Percentiles rank a stretch among this genome's conserved stretches.
These are phyloP conservation scores for Scheffersomyces amazonensis DNA, from an alignment of 805 yeast species.

Conservation along the genomic window DNA sequence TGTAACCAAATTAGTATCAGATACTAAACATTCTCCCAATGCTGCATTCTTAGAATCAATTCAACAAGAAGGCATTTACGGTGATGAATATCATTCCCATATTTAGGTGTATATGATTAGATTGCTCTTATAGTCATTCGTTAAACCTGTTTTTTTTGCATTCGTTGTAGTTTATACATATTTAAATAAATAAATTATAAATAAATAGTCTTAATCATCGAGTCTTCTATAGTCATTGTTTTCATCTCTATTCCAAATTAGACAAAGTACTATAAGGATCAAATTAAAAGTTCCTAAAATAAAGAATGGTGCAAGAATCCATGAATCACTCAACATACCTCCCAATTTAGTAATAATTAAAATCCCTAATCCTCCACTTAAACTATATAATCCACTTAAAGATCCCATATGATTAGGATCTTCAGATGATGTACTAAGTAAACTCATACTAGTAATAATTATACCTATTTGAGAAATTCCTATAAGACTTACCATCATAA, in stretches of 20 bases:
- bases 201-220: too few relatives aligned
- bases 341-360: slow-evolving; percentile 58
- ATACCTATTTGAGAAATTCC: slow-evolving; percentile 65
- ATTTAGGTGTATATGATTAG: too few relatives aligned
- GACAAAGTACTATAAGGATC: slow-evolving; percentile 1
- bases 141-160: too few relatives aligned
- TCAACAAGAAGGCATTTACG: background rate
- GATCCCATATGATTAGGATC: slow-evolving; percentile 50
- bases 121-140: too few relatives aligned
- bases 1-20: slow-evolving; percentile 49
- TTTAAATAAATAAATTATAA: too few relatives aligned
- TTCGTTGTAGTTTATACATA: too few relatives aligned
- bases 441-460: slow-evolving; percentile 61
- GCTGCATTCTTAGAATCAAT: background rate
- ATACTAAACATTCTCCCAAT: slow-evolving; percentile 46
- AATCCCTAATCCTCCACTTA: slow-evolving; percentile 68
- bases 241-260: too few relatives aligned
- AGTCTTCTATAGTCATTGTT: too few relatives aligned
- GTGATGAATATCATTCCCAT: slow-evolving; percentile 5
- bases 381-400: slow-evolving; percentile 65
- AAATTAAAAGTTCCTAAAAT: slow-evolving; percentile 43
- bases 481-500: slow-evolving; percentile 39
- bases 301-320: slow-evolving; percentile 59
- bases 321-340: slow-evolving; percentile 55
- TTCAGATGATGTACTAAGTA: slow-evolving; percentile 31